Base-by-base conservation (phyloP, 371 early-diverging fungal species). In the Rhizopus delemar region DNA sequence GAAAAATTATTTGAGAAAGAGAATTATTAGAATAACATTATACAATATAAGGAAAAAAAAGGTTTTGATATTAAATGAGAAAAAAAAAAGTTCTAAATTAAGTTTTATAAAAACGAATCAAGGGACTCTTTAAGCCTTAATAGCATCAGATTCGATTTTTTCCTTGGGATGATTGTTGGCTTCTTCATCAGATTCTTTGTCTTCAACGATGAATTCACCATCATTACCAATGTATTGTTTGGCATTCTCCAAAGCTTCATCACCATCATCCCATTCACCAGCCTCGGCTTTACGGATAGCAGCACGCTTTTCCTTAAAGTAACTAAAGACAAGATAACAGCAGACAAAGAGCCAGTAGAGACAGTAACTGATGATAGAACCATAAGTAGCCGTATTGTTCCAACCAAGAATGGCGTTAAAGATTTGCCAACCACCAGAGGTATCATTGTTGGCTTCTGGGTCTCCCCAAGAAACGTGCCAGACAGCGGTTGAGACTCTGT, bases 331-430 rank as follows among this genome's bases (percentile, higher is more conserved):
- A 8, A 92, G 70, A 28, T 68, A 68, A 13, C 73, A 60, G 39
- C 71, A 57, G 38, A 92, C 59, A 31, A 66, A 72, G 6, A 83
- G 53, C 93, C 94, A 94, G 73, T 89, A 94, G 13, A 82, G 65
- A 59, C 84, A 83, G 80, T 94, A 94, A 8, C 81, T 83, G 51
- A 81, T 69, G 39, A 93, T 76, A 32, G 87, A 80, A 36, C 85
- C 89, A 58, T 80, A 58, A 3, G 90, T 89, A 9, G 91, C 93
- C 29, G 79, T 69, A 67, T 87, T 87, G 64, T 73, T 84, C 91
- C 92, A 93, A 11, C 93, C 92, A 41, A 91, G 68, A 28, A 93
- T 68, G 13, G 90, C 80, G 63, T 86, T 82, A 67, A 91, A 87
- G 52, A 93, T 79, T 38, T 77, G 74, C 69, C 66, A 76, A n/a